Base-by-base conservation (phyloP, 2,329 filamentous ascomycete genomes). In the Aureobasidium melanogenum region DNA sequence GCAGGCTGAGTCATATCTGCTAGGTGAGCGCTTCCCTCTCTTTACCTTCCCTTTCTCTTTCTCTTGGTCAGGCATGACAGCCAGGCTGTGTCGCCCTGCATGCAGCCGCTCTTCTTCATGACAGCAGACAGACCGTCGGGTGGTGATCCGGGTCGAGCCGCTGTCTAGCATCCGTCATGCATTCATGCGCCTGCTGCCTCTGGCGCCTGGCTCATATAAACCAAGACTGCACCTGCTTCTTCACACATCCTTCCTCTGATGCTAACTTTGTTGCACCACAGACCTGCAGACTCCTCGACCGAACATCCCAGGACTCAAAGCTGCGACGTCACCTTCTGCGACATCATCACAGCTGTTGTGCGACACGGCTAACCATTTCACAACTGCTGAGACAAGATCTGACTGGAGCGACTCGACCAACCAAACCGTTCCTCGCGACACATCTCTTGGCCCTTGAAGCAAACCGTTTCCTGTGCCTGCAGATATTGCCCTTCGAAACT, bases 301-400 rank as follows among this genome's bases (percentile, higher is more conserved):
- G 22, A 30, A 59, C 32, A 36, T 30, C n/a, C 24, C 24, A 48
- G n/a, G 41, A 12, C 43, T 22, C 9, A 39, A 15, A 24, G 10
- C 28, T 36, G 38, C 56, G 34, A 59, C 56, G 34, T 50, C 56
- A 59, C 41, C 56, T 39, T n/a, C 44, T 39, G 47, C 56, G 9
- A 44, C 44, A 48, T 50, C 32, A 17, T 59, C 19, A 50, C 56
- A 59, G 43, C 56, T 59, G 56, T 17, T 41, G 56, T 59, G 56
- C 56, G 36, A 59, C 56, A 48, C 56, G 56, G 56, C 56, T 59
- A 50, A 34, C 56, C 43, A 46, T 59, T 59, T 44, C 56, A 48
- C 44, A 36, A 59, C 56, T 34, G 56, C 56, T 41, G 34, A 59
- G 56, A 59, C 56, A 50, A 28, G 43, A 50, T 41, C 44, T 59